Percentiles rank a stretch among this genome's conserved stretches.
Conservation (phyloP, 305 asterid species). For the Fraxinus xanthoxyloides region DNA sequence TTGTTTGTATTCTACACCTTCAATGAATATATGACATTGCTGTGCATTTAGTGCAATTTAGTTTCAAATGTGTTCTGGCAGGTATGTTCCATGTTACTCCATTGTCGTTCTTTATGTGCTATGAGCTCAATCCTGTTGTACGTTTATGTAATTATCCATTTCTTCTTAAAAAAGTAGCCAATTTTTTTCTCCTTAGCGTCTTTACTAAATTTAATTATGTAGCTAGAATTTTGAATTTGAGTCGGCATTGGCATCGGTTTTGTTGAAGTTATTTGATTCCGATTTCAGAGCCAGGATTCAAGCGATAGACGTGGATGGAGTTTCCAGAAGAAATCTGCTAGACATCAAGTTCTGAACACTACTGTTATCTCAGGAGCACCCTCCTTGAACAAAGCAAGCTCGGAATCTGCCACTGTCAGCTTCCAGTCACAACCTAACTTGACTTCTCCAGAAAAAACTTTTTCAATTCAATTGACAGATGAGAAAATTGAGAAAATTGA, state of each 20-base stretch:
- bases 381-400: slow-evolving; percentile 48
- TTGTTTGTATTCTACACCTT: background rate
- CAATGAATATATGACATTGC: background rate
- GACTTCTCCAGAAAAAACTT: slow-evolving; percentile 47
- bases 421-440: slow-evolving; percentile 50
- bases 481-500: slow-evolving; percentile 57
- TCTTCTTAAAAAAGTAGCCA: background rate
- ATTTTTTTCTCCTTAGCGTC: background rate
- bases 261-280: slow-evolving; percentile 22
- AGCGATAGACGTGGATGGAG: slow-evolving; percentile 90
- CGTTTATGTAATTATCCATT: background rate
- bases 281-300: slow-evolving; percentile 61
- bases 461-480: slow-evolving; percentile 42
- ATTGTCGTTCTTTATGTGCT: background rate
- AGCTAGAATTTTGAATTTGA: background rate
- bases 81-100: background rate
- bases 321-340: slow-evolving; percentile 80
- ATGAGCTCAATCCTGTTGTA: background rate
- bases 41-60: background rate
- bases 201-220: background rate
- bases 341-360: slow-evolving; percentile 77
- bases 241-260: background rate
- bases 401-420: slow-evolving; percentile 48
- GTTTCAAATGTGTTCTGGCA: background rate
- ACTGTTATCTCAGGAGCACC: slow-evolving; percentile 58